A percentile compares a stretch with the other conserved stretches of the same genome.
Evolutionary conservation across 1,139 yeast genomes (phyloP).

Genomic region (Casaregolazyma suthepensis): DNA sequence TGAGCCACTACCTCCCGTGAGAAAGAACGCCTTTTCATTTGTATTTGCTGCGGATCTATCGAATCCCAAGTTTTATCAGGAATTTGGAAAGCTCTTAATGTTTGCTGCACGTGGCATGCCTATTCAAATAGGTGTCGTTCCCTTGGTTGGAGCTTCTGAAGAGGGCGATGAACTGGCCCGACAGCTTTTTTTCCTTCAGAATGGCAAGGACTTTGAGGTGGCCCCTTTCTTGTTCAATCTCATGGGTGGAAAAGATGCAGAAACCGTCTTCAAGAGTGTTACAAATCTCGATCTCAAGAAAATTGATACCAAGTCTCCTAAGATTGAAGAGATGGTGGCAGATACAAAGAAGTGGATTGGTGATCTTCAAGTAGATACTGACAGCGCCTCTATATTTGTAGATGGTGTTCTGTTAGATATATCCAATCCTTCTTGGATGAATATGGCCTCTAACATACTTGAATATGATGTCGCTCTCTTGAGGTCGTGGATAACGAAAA

Average conservation of each 20-base stretch:
- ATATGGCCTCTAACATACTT: constrained; percentile 32
- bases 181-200: constrained; percentile 29
- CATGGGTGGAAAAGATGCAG: constrained; percentile 23
- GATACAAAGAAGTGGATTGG: constrained; percentile 30
- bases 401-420: constrained; percentile 60
- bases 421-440: constrained; percentile 38
- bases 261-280: constrained; percentile 27
- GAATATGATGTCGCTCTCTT: constrained; percentile 28
- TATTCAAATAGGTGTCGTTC: constrained; percentile 75
- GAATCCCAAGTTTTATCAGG: constrained; percentile 42
- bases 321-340: constrained; percentile 17
- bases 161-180: constrained; percentile 27
- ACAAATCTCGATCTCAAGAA: constrained; percentile 15
- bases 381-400: constrained; percentile 50
- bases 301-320: constrained; percentile 10
- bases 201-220: not conserved
- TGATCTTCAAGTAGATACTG: constrained; percentile 34
- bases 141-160: constrained; percentile 37
- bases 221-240: constrained; percentile 25
- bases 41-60: constrained; percentile 66
- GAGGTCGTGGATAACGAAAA: constrained; percentile 18
- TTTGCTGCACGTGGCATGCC: constrained; percentile 51
- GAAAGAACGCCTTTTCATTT: constrained; percentile 70
- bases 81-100: constrained; percentile 44
- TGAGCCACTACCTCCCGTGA: constrained; percentile 50